phyloP scores from a whole-genome alignment of 2,329 filamentous ascomycete genomes.

The Penicillium sp. region DNA sequence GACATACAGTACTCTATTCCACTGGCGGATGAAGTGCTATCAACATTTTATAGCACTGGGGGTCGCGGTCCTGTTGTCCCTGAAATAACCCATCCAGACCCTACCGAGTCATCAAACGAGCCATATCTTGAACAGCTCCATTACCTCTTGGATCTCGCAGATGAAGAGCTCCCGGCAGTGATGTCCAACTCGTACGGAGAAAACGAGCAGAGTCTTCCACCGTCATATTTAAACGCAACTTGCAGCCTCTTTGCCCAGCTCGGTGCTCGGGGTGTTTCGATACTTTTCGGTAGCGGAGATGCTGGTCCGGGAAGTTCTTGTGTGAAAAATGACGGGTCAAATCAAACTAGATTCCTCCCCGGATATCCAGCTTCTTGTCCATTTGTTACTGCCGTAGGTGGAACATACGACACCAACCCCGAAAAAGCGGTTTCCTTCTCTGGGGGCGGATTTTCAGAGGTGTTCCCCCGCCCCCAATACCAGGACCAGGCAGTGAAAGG shows the following conservation, averaged over 20 bases:
- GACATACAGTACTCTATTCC: constrained; percentile 61
- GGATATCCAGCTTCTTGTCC: constrained; percentile 59
- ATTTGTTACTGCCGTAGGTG: constrained; percentile 62
- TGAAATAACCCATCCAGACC: constrained; percentile 43
- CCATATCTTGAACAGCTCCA: constrained; percentile 64
- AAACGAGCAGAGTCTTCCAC: constrained; percentile 61
- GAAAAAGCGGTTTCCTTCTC: constrained; percentile 56
- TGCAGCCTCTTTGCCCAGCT: constrained; percentile 64
- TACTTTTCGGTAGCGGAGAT: constrained; percentile 66
- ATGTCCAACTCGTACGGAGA: constrained; percentile 70
- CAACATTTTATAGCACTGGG: constrained; percentile 59
- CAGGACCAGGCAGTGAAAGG: constrained; percentile 45
- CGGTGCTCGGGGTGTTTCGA: constrained; percentile 62
- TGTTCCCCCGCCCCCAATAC: constrained; percentile 49
- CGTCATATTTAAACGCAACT: constrained; percentile 57
- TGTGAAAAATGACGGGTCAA: constrained; percentile 54
- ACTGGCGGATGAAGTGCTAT: constrained; percentile 54
- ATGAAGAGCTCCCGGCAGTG: constrained; percentile 58
- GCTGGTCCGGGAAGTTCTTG: constrained; percentile 56
- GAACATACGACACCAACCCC: constrained; percentile 52
- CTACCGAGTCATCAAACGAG: constrained; percentile 55
- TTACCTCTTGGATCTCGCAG: constrained; percentile 56
- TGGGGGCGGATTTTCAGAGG: constrained; percentile 49
- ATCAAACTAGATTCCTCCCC: constrained; percentile 52
- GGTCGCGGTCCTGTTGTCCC: constrained; percentile 54